These are phyloP conservation scores for Lipomyces chichibuensis DNA, from an alignment of 805 yeast genomes.

Conservation along the genomic window DNA sequence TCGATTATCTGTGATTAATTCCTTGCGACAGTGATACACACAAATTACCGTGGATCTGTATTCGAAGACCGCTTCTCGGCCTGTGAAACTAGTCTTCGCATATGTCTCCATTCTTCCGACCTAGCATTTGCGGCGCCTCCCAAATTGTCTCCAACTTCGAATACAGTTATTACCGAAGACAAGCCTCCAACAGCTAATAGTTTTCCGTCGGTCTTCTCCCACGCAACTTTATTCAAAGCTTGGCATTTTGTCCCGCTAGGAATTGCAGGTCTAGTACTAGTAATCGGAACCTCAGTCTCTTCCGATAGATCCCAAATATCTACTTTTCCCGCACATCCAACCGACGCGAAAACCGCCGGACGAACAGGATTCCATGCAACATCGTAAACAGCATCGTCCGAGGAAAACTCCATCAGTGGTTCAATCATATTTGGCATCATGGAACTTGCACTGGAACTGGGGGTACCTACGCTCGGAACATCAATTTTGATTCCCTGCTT, in stretches of 20 bases:
- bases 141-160: constrained; percentile 38
- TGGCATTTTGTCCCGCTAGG: constrained; percentile 14
- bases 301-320: constrained; percentile 48
- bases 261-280: constrained; percentile 31
- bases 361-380: constrained; percentile 46
- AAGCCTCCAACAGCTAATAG: constrained; percentile 44
- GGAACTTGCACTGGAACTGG: background rate
- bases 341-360: constrained; percentile 45
- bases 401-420: constrained; percentile 38
- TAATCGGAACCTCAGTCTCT: constrained; percentile 42
- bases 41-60: background rate
- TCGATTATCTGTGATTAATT: background rate
- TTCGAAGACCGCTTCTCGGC: constrained; percentile 1
- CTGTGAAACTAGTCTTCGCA: constrained; percentile 19
- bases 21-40: background rate
- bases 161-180: constrained; percentile 42
- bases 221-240: constrained; percentile 42
- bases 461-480: background rate
- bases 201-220: constrained; percentile 40
- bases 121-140: constrained; percentile 26
- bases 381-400: constrained; percentile 45
- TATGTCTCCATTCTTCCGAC: constrained; percentile 26
- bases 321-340: constrained; percentile 43
- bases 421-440: constrained; percentile 13
- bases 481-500: background rate